Evolutionary conservation across 2,329 filamentous ascomycete genomes (phyloP), one percentile per base, ranked within the genome.

Genomic region (Septoria petroselini): DNA sequence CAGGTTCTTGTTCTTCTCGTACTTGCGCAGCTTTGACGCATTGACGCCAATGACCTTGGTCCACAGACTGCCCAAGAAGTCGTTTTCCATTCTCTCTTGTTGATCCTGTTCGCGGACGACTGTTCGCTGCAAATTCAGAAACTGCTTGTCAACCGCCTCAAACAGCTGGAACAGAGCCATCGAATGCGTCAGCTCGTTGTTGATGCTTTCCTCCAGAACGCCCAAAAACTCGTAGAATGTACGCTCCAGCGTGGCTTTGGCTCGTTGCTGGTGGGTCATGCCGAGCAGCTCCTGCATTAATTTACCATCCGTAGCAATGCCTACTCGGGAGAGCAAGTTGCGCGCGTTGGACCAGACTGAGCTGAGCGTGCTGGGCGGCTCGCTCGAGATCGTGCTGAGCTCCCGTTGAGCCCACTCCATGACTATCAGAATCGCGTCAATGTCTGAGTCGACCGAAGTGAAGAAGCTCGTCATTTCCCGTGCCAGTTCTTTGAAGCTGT

Each of bases 351-450:
- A 86, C 66, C 90, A 89, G 35, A 86, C 80, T n/a, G 82, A 82
- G 14, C 84, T 81, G 17, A 94, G 72, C 2, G 82, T 78, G 35
- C 79, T 80, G 1, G 80, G 77, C 5, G 83, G 81, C 15, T 79
- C 72, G 17, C 76, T 75, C 54, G 82, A 80, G 49, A 93, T 73
- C 38, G 83, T 83, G 53, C 83, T 77, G 11, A 97, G 80, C 68
- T 96, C 90, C 58, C 90, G 83, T 64, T 86, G 86, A 11, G 89
- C 88, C 91, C 91, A 96, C 66, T 95, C 89, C 90, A 97, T 96
- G 43, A 94, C 89, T 53, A 93, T 85, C 29, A 97, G 78, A 59
- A 96, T 95, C 53, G 86, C 85, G 62, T 96, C 91, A 61, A 97
- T 86, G 64, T 96, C 91, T 19, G 89, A 88, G 62, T 96, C 89